These are phyloP conservation scores for Cryphonectria parasitica DNA, from an alignment of 2,329 filamentous ascomycete species.

Conservation along the genomic window DNA sequence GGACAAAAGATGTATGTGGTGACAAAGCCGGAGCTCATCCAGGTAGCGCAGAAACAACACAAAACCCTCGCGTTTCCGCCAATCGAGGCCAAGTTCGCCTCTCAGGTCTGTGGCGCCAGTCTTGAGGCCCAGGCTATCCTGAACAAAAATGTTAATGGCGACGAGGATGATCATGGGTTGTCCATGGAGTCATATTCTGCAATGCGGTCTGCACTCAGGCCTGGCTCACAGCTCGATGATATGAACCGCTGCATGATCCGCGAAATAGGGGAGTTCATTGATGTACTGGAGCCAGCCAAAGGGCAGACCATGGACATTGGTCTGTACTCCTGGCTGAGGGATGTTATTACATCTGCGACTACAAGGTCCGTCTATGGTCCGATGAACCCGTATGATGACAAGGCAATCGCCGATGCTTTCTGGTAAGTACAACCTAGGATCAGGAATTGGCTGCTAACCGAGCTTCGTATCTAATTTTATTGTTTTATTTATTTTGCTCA, in stretches of 20 bases:
- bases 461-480: not conserved
- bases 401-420: slow-evolving; percentile 40
- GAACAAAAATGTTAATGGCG: slow-evolving; percentile 39
- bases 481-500: not conserved
- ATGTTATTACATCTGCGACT: slow-evolving; percentile 41
- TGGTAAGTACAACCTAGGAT: slow-evolving; percentile 35
- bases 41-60: slow-evolving; percentile 43
- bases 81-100: slow-evolving; percentile 40
- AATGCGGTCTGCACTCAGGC: slow-evolving; percentile 39
- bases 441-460: no score
- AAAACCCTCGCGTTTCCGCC: slow-evolving; percentile 44
- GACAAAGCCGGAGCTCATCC: slow-evolving; percentile 42
- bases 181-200: slow-evolving; percentile 41
- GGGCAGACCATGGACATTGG: slow-evolving; percentile 27
- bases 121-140: slow-evolving; percentile 38
- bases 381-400: slow-evolving; percentile 45
- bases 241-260: slow-evolving; percentile 42
- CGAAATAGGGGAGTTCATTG: slow-evolving; percentile 35
- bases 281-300: slow-evolving; percentile 18
- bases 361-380: slow-evolving; percentile 47
- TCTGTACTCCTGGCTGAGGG: slow-evolving; percentile 36
- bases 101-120: slow-evolving; percentile 38
- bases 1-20: slow-evolving; percentile 48
- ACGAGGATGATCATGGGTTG: slow-evolving; percentile 40
- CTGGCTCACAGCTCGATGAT: slow-evolving; percentile 38